Conservation (phyloP, 2,329 filamentous ascomycete genomes). For the Sclerotinia subarctica region DNA sequence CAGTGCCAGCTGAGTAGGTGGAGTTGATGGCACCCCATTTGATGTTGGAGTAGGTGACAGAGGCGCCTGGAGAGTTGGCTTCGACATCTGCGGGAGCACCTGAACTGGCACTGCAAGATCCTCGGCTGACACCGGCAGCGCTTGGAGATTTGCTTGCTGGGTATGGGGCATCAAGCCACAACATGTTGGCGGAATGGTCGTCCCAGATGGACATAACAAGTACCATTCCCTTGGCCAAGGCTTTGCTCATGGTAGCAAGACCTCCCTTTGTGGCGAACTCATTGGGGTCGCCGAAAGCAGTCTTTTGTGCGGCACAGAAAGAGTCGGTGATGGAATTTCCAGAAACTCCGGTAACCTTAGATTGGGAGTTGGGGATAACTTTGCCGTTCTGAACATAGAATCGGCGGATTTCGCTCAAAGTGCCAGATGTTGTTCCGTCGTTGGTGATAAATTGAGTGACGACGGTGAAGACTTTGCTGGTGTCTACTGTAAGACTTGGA, state of each 20-base stretch:
- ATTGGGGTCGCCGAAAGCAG: slow-evolving; percentile 52
- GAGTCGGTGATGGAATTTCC: slow-evolving; percentile 54
- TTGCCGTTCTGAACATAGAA: slow-evolving; percentile 56
- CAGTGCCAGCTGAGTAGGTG: slow-evolving; percentile 30
- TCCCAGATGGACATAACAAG: slow-evolving; percentile 61
- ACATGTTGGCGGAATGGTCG: slow-evolving; percentile 62
- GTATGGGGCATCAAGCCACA: slow-evolving; percentile 71
- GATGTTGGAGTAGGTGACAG: slow-evolving; percentile 42
- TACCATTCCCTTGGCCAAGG: slow-evolving; percentile 56
- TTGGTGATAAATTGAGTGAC: slow-evolving; percentile 58
- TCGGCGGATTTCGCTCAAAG: slow-evolving; percentile 52
- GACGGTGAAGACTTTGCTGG: slow-evolving; percentile 52
- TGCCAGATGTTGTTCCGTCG: slow-evolving; percentile 48
- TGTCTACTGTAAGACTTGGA: slow-evolving; percentile 50
- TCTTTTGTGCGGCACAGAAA: slow-evolving; percentile 57
- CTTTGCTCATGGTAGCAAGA: slow-evolving; percentile 51
- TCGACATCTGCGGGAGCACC: slow-evolving; percentile 53
- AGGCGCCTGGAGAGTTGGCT: slow-evolving; percentile 45
- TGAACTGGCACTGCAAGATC: slow-evolving; percentile 51
- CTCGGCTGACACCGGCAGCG: slow-evolving; percentile 50
- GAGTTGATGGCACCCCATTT: slow-evolving; percentile 38
- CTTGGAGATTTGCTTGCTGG: slow-evolving; percentile 47
- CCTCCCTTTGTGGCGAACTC: slow-evolving; percentile 56
- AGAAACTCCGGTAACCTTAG: slow-evolving; percentile 45
- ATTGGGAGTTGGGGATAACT: slow-evolving; percentile 50